These are phyloP conservation scores for Porphyrellus cyaneotinctus DNA, from an alignment of 768 basidiomycete genomes.

Conservation along the genomic window DNA sequence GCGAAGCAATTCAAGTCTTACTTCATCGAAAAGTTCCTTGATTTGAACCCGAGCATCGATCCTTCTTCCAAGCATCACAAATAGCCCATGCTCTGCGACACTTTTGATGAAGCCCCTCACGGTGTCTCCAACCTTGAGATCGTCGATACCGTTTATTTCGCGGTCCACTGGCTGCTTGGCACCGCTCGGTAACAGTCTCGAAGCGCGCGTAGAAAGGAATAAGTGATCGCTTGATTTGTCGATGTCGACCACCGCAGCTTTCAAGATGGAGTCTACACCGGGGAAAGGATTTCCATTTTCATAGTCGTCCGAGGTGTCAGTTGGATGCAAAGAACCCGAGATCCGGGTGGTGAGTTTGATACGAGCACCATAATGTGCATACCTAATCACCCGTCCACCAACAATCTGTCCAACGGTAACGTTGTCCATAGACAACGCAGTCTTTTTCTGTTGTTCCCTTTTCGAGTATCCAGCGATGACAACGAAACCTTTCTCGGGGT, in stretches of 20 bases:
- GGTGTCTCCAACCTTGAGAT: constrained; percentile 68
- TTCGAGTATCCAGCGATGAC: constrained; percentile 76
- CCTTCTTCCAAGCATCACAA: constrained; percentile 79
- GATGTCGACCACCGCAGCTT: constrained; percentile 65
- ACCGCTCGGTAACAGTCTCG: constrained; percentile 57
- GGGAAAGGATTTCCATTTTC: constrained; percentile 55
- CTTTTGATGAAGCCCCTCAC: constrained; percentile 89
- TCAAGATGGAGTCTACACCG: constrained; percentile 59
- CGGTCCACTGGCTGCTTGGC: constrained; percentile 53
- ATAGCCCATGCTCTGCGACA: constrained; percentile 81
- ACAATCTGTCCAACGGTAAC: constrained; percentile 71
- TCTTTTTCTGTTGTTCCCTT: constrained; percentile 47
- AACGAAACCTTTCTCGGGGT: constrained; percentile 79
- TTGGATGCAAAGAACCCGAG: constrained; percentile 74
- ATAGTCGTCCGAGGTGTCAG: constrained; percentile 80
- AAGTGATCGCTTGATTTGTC: constrained; percentile 66
- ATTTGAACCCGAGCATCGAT: constrained; percentile 92
- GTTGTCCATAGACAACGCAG: constrained; percentile 57
- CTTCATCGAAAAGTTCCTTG: constrained; percentile 87
- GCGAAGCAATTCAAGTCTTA: constrained; percentile 18
- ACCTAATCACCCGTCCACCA: constrained; percentile 73
- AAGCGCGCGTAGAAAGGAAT: constrained; percentile 76
- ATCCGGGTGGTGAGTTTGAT: constrained; percentile 73
- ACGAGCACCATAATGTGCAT: constrained; percentile 67
- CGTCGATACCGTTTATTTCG: constrained; percentile 58